Evolutionary conservation across 306 rosid species (phyloP).

Genomic region (Crotalaria pallida): DNA sequence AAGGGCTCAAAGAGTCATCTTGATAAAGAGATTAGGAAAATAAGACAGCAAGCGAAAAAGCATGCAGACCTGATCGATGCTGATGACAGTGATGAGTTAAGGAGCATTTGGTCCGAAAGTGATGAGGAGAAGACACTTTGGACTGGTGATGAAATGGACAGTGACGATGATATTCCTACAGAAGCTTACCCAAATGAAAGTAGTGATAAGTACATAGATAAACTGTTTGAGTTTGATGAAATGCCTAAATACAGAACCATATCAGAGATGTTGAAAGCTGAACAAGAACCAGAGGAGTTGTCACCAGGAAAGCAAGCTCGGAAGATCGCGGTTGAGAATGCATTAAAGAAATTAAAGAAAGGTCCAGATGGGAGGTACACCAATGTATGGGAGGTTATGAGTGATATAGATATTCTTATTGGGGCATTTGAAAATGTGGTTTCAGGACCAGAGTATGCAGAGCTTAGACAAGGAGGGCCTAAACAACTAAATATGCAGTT

Average conservation of each 20-base stretch:
- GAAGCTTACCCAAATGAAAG: conserved; percentile 77
- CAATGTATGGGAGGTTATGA: conserved; percentile 83
- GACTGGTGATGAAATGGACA: conserved; percentile 85
- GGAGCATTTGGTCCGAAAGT: conserved; percentile 83
- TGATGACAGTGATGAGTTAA: conserved; percentile 74
- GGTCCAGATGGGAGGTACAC: conserved; percentile 82
- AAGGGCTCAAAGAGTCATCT: conserved; percentile 33
- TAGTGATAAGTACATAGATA: conserved; percentile 70
- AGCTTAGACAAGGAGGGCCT: conserved; percentile 75
- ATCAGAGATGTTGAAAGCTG: conserved; percentile 60
- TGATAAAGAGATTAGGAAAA: conserved; percentile 56
- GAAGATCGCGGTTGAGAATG: conserved; percentile 82
- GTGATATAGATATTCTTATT: conserved; percentile 68
- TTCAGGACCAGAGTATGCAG: conserved; percentile 76
- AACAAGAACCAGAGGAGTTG: conserved; percentile 76
- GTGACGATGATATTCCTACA: conserved; percentile 65
- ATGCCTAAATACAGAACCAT: conserved; percentile 68
- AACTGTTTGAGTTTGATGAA: conserved; percentile 82
- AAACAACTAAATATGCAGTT: conserved; percentile 67
- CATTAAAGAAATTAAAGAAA: conserved; percentile 71
- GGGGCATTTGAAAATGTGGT: conserved; percentile 88
- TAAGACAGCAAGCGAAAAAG: conserved; percentile 60
- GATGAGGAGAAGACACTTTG: conserved; percentile 88
- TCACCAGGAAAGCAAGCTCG: conserved; percentile 84
- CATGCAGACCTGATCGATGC: conserved; percentile 67